phyloP scores from a whole-genome alignment of 202 grass and related monocot species.

The Brachypodium distachyon region DNA sequence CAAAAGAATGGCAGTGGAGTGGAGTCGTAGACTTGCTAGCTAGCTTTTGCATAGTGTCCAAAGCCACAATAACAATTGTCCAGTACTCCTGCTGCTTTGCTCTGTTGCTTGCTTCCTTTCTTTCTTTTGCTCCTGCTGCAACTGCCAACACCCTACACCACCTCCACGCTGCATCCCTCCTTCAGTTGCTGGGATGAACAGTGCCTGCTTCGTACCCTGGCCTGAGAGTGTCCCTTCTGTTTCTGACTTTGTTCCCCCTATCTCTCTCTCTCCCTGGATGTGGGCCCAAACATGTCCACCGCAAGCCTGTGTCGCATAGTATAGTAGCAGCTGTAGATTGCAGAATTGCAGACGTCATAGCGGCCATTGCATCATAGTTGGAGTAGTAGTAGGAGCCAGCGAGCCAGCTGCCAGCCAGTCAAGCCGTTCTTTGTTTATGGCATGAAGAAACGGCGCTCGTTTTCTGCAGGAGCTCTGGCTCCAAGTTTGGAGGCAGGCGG shows the following conservation, averaged over 20 bases:
- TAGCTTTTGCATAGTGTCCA: constrained; percentile 10
- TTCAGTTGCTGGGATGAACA: neutral
- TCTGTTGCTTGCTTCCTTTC: neutral
- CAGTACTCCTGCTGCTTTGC: neutral
- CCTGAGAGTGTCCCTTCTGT: neutral
- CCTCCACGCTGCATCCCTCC: neutral
- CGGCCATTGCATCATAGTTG: neutral
- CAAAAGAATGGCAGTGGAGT: constrained; percentile 1
- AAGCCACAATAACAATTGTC: neutral
- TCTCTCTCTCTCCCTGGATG: neutral
- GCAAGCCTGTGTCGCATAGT: too few species aligned
- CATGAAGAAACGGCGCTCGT: constrained; percentile 7
- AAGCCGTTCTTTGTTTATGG: neutral
- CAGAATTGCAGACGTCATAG: neutral
- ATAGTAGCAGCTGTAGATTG: neutral
- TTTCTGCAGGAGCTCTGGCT: constrained; percentile 11
- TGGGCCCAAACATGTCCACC: neutral
- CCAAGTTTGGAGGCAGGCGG: constrained; percentile 25
- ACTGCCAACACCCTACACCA: neutral
- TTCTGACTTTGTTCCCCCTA: neutral
- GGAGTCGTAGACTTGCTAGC: neutral
- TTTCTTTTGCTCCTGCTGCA: neutral
- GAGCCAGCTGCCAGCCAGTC: too few species aligned
- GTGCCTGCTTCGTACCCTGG: neutral
- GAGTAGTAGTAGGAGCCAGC: too few species aligned